Evolutionary conservation across 495 filamentous ascomycete species (phyloP).

Genomic region (Talaromyces trachyspermus): DNA sequence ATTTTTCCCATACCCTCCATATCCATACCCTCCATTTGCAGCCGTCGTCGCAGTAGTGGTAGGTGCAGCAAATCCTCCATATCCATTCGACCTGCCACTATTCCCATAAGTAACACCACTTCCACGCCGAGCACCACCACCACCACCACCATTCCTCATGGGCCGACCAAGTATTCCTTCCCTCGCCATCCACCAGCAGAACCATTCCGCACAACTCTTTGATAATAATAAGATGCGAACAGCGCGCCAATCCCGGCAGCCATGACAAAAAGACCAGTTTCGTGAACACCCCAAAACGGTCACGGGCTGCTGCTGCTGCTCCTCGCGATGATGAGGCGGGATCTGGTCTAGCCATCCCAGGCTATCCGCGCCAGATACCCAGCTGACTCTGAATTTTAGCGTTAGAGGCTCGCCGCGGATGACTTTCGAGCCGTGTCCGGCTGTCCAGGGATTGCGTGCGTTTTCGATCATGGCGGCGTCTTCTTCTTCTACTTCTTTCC

Average conservation of each 20-base stretch:
- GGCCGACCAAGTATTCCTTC: constrained; percentile 39
- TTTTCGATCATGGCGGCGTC: constrained; percentile 29
- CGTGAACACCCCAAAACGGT: constrained; percentile 10
- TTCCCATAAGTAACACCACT: constrained; percentile 38
- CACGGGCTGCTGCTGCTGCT: constrained; percentile 20
- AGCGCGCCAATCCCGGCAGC: constrained; percentile 38
- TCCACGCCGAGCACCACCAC: constrained; percentile 12
- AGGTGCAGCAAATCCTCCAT: constrained; percentile 37
- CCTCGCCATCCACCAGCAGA: constrained; percentile 31
- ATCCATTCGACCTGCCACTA: constrained; percentile 41
- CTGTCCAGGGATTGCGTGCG: constrained; percentile 39
- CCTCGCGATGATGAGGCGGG: too few relatives aligned
- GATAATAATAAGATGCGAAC: constrained; percentile 24
- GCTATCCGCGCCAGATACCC: constrained; percentile 66
- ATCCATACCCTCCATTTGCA: constrained; percentile 24
- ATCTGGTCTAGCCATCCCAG: constrained; percentile 39
- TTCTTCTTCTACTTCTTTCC: constrained; percentile 23
- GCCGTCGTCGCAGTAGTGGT: constrained; percentile 8
- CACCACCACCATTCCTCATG: constrained; percentile 4
- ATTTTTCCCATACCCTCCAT: constrained; percentile 47
- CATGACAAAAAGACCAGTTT: constrained; percentile 34
- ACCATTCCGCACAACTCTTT: constrained; percentile 33
- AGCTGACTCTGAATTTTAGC: constrained; percentile 72
- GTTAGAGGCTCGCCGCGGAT: constrained; percentile 83
- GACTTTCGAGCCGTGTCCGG: constrained; percentile 49